phyloP scores from a whole-genome alignment of 208 protist species.

The Leishmania aethiopica region DNA sequence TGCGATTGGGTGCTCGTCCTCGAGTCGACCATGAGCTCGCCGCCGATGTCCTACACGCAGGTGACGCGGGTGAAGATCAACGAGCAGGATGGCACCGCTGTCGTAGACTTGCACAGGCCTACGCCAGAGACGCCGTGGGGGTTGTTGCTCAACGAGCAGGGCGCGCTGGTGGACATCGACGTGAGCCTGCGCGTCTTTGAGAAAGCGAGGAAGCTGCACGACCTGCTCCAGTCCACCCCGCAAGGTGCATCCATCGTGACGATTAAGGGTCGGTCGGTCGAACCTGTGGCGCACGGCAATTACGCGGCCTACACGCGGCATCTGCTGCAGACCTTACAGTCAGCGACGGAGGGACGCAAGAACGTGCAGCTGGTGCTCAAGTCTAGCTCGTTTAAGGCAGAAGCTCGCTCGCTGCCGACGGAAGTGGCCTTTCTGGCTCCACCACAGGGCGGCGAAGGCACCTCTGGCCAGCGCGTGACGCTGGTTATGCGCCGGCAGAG shows the following conservation, averaged over 20 bases:
- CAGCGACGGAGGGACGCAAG: conserved; percentile 23
- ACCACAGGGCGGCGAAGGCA: conserved; percentile 54
- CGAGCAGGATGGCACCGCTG: conserved; percentile 27
- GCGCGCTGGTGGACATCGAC: conserved; percentile 64
- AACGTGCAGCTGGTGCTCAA: conserved; percentile 45
- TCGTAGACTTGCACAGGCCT: conserved; percentile 46
- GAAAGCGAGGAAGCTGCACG: conserved; percentile 51
- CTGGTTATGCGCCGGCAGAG: conserved; percentile 46
- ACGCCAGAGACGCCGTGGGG: conserved; percentile 54
- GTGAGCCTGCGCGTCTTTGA: conserved; percentile 50
- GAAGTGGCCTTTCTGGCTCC: conserved; percentile 50
- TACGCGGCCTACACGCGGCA: conserved; percentile 16
- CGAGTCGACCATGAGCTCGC: conserved; percentile 33
- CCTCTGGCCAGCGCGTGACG: conserved; percentile 54
- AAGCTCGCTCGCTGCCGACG: conserved; percentile 28
- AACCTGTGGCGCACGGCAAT: conserved; percentile 2
- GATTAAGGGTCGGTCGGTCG: conserved; percentile 47
- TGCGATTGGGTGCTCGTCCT: conserved; percentile 60
- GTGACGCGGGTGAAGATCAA: conserved; percentile 42
- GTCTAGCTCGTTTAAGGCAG: conserved; percentile 35
- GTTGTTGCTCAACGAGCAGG: conserved; percentile 72
- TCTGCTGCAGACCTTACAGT: conserved; percentile 25
- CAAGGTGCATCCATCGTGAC: conserved; percentile 45
- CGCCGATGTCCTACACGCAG: conserved; percentile 43
- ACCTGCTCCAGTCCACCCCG: conserved; percentile 38